Evolutionary conservation across 345 rosid species (phyloP).

Genomic region (Eucalyptus sp.): DNA sequence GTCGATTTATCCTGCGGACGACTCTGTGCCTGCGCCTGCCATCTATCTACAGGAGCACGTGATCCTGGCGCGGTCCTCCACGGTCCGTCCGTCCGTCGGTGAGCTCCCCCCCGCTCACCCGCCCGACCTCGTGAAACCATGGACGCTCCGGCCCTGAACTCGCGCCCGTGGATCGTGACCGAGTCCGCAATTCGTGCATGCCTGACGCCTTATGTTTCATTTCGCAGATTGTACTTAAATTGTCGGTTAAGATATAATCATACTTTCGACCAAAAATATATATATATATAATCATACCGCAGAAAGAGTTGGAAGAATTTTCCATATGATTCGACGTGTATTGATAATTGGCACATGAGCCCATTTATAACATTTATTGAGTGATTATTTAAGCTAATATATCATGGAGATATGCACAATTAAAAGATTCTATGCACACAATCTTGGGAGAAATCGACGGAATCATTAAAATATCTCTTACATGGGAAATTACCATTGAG

Average conservation of each 20-base stretch:
- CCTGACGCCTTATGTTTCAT: neutral
- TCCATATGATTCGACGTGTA: neutral
- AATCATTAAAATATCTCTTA: neutral
- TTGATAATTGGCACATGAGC: neutral
- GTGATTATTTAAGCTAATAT: too few species aligned
- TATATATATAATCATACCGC: accelerated
- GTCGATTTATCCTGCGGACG: neutral
- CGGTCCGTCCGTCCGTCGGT: neutral
- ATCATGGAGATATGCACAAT: neutral
- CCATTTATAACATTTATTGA: too few species aligned
- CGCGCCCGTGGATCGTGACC: neutral
- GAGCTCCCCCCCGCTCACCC: neutral
- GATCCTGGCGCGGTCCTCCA: neutral
- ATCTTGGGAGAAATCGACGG: too few species aligned
- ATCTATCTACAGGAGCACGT: neutral
- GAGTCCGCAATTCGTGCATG: neutral
- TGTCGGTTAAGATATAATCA: neutral
- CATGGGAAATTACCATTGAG: neutral
- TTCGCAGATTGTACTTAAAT: neutral
- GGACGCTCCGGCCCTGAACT: neutral
- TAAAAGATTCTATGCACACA: too few species aligned
- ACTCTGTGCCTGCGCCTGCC: neutral
- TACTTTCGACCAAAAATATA: too few species aligned
- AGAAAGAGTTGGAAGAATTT: neutral
- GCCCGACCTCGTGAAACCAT: neutral